phyloP scores from a whole-genome alignment of 140 eudicot species.

The Senecio squalidus region DNA sequence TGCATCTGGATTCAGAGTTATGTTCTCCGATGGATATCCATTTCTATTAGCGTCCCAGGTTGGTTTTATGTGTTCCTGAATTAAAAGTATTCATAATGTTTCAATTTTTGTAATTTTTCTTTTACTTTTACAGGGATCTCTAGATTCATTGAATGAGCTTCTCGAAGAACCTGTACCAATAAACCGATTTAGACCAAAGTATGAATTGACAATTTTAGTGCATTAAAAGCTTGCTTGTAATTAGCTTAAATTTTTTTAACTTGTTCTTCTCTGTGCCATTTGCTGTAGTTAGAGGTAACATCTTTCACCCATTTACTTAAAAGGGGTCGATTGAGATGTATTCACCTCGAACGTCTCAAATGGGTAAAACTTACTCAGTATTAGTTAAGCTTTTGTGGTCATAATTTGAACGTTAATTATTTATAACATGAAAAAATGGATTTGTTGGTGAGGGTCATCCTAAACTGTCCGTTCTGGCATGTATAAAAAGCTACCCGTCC shows the following conservation, averaged over 20 bases:
- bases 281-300: not conserved
- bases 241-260: not conserved
- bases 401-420: too few relatives aligned
- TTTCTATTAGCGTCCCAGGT: slow-evolving; percentile 78
- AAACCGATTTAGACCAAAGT: slow-evolving; percentile 91
- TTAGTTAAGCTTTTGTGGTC: not conserved
- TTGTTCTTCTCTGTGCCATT: not conserved
- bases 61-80: not conserved
- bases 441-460: not conserved
- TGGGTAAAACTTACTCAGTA: not conserved
- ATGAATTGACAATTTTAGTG: slow-evolving; percentile 13
- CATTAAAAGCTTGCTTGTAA: not conserved
- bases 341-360: not conserved
- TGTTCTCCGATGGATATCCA: slow-evolving; percentile 67
- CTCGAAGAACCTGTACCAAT: slow-evolving; percentile 63
- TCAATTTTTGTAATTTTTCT: not conserved
- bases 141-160: slow-evolving; percentile 55
- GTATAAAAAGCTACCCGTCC: not conserved
- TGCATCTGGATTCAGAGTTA: slow-evolving; percentile 56
- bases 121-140: slow-evolving; percentile 64
- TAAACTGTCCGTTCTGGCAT: not conserved
- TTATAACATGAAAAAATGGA: too few relatives aligned
- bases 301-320: not conserved
- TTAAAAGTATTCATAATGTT: not conserved
- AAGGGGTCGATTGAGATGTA: not conserved